Percentiles rank a stretch among this genome's conserved stretches.
Conservation (phyloP, 73 alveolate genomes). For the Tetrahymena thermophila region DNA sequence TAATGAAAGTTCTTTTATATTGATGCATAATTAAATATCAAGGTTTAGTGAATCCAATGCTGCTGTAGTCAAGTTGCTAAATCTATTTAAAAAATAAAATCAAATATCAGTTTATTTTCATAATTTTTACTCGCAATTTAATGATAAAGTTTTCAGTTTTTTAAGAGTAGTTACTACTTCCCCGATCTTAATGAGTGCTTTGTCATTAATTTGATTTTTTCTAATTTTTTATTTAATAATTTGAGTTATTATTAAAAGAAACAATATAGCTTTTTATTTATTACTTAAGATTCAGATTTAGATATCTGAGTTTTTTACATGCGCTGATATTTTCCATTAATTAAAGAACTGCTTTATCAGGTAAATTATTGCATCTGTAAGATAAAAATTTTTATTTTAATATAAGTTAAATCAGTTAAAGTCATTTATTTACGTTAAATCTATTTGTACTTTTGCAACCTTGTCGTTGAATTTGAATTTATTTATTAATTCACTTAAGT, state of each 20-base stretch:
- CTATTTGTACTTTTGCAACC: neutral
- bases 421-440: neutral
- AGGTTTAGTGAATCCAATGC: neutral
- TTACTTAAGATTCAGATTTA: neutral
- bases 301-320: neutral
- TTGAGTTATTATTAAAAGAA: neutral
- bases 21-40: neutral
- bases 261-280: neutral
- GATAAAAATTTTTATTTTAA: neutral
- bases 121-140: neutral
- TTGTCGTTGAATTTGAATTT: neutral
- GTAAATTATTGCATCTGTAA: neutral
- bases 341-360: neutral
- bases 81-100: neutral
- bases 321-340: neutral
- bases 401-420: neutral
- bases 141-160: neutral
- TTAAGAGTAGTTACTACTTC: neutral
- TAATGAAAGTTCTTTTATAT: neutral
- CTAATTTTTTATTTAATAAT: neutral
- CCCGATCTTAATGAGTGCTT: neutral
- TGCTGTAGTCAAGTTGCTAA: neutral
- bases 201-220: neutral
- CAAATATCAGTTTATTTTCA: neutral
- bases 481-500: neutral